Evolutionary conservation across 1,139 yeast genomes (phyloP).

Genomic region (Diutina neorugosa): DNA sequence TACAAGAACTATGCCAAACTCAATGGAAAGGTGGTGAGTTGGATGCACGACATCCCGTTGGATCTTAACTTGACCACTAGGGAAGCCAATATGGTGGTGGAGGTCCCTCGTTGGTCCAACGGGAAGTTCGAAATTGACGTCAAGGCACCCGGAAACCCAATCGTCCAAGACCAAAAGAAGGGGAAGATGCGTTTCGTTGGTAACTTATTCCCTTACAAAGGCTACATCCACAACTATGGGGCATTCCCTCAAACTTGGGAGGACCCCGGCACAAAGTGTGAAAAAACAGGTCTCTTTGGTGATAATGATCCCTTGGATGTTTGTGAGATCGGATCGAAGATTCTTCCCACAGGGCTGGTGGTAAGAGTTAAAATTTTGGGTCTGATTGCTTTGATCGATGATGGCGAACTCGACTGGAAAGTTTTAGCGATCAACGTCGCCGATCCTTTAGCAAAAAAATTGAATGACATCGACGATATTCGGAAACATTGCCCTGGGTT

Average conservation of each 20-base stretch:
- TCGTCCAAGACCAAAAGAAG: slow-evolving; percentile 76
- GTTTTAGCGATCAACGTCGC: slow-evolving; percentile 62
- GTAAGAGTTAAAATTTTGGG: slow-evolving; percentile 79
- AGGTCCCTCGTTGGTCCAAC: slow-evolving; percentile 85
- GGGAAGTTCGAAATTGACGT: slow-evolving; percentile 80
- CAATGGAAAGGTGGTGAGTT: slow-evolving; percentile 51
- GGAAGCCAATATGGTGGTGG: slow-evolving; percentile 77
- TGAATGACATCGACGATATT: slow-evolving; percentile 69
- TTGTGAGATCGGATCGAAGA: slow-evolving; percentile 73
- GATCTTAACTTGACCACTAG: slow-evolving; percentile 51
- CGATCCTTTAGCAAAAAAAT: slow-evolving; percentile 65
- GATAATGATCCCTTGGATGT: slow-evolving; percentile 90
- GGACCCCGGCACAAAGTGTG: slow-evolving; percentile 55
- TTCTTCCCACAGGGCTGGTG: slow-evolving; percentile 64
- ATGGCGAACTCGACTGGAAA: slow-evolving; percentile 94
- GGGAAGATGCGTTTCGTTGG: slow-evolving; percentile 75
- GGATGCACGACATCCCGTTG: slow-evolving; percentile 69
- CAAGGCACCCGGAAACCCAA: slow-evolving; percentile 59
- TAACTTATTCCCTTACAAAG: slow-evolving; percentile 84
- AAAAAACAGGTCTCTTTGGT: slow-evolving; percentile 66
- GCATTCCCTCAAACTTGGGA: slow-evolving; percentile 97
- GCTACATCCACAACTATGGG: slow-evolving; percentile 87
- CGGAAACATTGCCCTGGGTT: slow-evolving; percentile 69
- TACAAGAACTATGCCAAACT: slow-evolving; percentile 21
- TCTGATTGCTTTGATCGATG: slow-evolving; percentile 77